Evolutionary conservation across 805 yeast genomes (phyloP).

Genomic region (Nematodospora valgi): DNA sequence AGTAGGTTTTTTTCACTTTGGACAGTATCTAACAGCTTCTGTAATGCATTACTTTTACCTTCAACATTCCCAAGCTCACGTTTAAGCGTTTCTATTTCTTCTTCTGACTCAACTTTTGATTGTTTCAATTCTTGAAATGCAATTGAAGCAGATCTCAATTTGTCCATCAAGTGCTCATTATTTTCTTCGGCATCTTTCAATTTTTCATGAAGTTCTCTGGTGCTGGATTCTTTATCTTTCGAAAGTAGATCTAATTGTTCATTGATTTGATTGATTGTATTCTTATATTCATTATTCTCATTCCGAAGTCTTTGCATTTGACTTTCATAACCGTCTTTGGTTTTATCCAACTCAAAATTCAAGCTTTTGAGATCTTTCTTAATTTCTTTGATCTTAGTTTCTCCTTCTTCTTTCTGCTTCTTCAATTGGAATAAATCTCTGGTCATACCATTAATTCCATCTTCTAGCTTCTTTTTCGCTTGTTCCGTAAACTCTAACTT

Average conservation of each 20-base stretch:
- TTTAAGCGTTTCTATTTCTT: constrained; percentile 12
- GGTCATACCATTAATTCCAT: constrained; percentile 87
- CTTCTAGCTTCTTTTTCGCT: constrained; percentile 66
- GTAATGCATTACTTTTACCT: constrained; percentile 1
- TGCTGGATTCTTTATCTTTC: constrained; percentile 13
- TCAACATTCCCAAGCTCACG: constrained; percentile 10
- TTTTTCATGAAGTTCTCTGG: constrained; percentile 20
- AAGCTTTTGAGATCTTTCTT: constrained; percentile 38
- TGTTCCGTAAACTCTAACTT: constrained; percentile 31
- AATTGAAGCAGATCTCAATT: constrained; percentile 36
- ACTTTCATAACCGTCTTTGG: constrained; percentile 18
- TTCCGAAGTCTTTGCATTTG: constrained; percentile 17
- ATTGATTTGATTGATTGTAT: constrained; percentile 19
- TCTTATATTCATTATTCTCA: constrained; percentile 22
- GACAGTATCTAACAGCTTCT: constrained; percentile 6
- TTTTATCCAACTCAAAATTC: constrained; percentile 32
- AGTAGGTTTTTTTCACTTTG: constrained; percentile 5
- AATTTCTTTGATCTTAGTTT: constrained; percentile 36
- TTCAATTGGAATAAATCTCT: constrained; percentile 70
- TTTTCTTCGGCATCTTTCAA: constrained; percentile 26
- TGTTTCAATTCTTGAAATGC: constrained; percentile 29
- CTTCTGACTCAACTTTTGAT: constrained; percentile 12
- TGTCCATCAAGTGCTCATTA: constrained; percentile 38
- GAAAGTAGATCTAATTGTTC: constrained; percentile 16
- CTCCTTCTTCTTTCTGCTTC: constrained; percentile 53